Evolutionary conservation across 176 grass and related monocot species (phyloP).

Genomic region (Rhynchospora breviuscula): DNA sequence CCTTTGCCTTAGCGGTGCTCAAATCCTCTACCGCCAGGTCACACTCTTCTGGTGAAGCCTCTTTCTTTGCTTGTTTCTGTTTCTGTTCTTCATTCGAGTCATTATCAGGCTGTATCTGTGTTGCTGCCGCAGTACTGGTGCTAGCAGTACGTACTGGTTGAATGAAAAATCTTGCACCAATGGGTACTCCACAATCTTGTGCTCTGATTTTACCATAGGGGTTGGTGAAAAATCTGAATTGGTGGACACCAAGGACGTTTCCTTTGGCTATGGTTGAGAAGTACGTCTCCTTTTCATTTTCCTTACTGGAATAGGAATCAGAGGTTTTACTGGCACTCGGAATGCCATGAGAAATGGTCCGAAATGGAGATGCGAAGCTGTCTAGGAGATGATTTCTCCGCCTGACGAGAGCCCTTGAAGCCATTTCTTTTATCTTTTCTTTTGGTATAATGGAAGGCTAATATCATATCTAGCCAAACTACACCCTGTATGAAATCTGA

Average conservation of each 20-base stretch:
- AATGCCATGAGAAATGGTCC: conserved; percentile 34
- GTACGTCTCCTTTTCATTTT: conserved; percentile 19
- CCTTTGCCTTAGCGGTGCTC: conserved; percentile 81
- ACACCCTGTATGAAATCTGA: conserved; percentile 40
- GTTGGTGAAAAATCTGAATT: conserved; percentile 29
- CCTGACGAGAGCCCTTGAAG: conserved; percentile 62
- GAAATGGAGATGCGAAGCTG: conserved; percentile 22
- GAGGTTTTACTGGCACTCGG: conserved; percentile 32
- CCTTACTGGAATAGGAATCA: conserved; percentile 13
- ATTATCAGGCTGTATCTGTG: conserved; percentile 16
- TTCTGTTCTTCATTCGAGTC: conserved; percentile 49
- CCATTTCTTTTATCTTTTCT: conserved; percentile 54
- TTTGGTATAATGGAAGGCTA: conserved; percentile 36
- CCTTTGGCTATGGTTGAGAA: conserved; percentile 10
- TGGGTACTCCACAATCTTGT: conserved; percentile 30
- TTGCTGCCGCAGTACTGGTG: conserved; percentile 35
- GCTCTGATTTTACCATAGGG: conserved; percentile 19
- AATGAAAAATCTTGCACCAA: conserved; percentile 49
- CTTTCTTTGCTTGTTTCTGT: conserved; percentile 48
- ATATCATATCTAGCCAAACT: conserved; percentile 39
- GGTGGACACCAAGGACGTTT: conserved; percentile 16
- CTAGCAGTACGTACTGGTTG: conserved; percentile 35
- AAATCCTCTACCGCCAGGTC: conserved; percentile 88
- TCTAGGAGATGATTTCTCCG: conserved; percentile 47
- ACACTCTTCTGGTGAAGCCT: conserved; percentile 80